Percentiles rank a stretch among this genome's conserved stretches.
Evolutionary conservation across 2,329 filamentous ascomycete genomes (phyloP).

Genomic region (Fusarium guadeloupense): DNA sequence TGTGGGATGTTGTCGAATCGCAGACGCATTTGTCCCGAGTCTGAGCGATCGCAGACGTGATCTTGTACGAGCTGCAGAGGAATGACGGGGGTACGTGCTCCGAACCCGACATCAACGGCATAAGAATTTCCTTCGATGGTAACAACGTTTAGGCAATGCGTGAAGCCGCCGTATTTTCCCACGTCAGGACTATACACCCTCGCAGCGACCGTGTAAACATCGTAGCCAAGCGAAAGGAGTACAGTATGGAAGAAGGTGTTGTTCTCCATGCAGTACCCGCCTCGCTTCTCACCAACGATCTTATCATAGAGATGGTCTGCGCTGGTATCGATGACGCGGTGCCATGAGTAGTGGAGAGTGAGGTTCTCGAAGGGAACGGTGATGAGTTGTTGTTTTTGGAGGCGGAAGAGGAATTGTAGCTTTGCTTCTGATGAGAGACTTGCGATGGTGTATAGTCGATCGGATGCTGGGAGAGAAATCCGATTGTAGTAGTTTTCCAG

Average conservation of each 20-base stretch:
- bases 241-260: constrained; percentile 20
- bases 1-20: constrained; percentile 2
- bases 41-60: neutral
- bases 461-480: neutral
- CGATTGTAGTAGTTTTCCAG: constrained; percentile 12
- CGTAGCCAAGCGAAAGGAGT: constrained; percentile 4
- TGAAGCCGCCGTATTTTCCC: neutral
- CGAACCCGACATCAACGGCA: constrained; percentile 24
- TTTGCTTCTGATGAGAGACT: neutral
- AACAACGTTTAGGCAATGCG: constrained; percentile 20
- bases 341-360: constrained; percentile 26
- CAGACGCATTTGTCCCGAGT: constrained; percentile 10
- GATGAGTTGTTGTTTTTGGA: constrained; percentile 1
- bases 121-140: neutral
- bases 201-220: constrained; percentile 10
- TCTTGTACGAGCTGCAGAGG: constrained; percentile 1
- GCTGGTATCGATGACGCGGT: constrained; percentile 1
- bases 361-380: constrained; percentile 20
- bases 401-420: neutral
- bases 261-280: constrained; percentile 30
- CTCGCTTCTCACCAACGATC: constrained; percentile 16
- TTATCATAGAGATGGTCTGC: constrained; percentile 18
- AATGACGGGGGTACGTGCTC: neutral
- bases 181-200: constrained; percentile 6
- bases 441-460: neutral